Base-by-base conservation (phyloP, 352 stramenopile species). In the Phytophthora boehmeriae region DNA sequence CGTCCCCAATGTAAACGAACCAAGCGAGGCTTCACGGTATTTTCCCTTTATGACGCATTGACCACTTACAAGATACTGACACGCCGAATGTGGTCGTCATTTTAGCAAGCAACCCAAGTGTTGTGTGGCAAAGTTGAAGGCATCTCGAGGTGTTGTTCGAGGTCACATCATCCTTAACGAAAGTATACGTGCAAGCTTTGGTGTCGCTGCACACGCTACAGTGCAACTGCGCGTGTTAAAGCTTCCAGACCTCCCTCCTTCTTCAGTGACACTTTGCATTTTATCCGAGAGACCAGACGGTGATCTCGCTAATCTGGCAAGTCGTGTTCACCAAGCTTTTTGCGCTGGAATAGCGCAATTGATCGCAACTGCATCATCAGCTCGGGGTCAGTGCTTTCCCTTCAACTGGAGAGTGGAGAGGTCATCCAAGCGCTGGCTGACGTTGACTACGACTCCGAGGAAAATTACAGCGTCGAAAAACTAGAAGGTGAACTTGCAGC, bases 201-300 rank as follows among this genome's bases (percentile, higher is more conserved):
- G 61, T 11, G 47, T 76, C 19, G 14, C 51, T 14, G 27, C 48
- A 1, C 62, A 51, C 53, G 62, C 65, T 6, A 38, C 38, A 2
- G 22, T 91, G 1, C 71, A 76, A 16, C 48, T 89, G 4, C 78
- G 82, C 20, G 76, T 91, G n/a, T 44, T 89, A 11, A 80, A 72
- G 17, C 55, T 88, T 14, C 82, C 82, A 2, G 71, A 82, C 23
- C 59, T 81, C 4, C 59, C 64, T 14, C 69, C 73, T 25, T 49
- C 63, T 36, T 63, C 47, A 19, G 50, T 84, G 32, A 68, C 54
- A 1, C 48, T 86, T 32, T 63, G 54, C 25, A 63, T 73, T 13
- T 55, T 51, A n/a, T 20, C 44, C 2, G 54, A 73, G 36, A 10
- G 17, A 6, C 38, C 23, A 4, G 49, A 66, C 14, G 55, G 36